These are phyloP conservation scores for Aspergillus cristatus DNA, from an alignment of 495 filamentous ascomycete genomes.

Conservation along the genomic window DNA sequence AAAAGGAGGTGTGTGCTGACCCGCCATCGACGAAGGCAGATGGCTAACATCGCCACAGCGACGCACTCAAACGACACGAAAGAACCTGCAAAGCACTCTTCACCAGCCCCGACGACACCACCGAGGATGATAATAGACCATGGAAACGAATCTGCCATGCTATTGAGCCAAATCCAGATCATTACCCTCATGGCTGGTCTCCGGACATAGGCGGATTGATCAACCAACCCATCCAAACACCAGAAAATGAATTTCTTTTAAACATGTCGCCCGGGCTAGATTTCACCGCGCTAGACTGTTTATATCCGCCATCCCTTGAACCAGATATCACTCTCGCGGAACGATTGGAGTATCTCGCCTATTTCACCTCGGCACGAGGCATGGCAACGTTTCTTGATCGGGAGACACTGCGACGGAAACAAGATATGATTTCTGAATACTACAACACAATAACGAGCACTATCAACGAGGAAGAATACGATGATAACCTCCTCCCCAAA, in stretches of 20 bases:
- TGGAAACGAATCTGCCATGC: not conserved
- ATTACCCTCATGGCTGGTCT: too few species aligned
- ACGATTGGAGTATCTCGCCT: constrained; percentile 15
- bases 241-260: too few species aligned
- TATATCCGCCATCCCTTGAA: constrained; percentile 6
- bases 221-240: too few species aligned
- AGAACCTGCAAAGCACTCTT: constrained; percentile 14
- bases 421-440: constrained; percentile 3
- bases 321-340: constrained; percentile 12
- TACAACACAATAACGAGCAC: too few species aligned
- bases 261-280: constrained; percentile 6
- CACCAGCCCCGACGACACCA: not conserved
- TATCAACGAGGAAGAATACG: too few species aligned
- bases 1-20: constrained; percentile 2
- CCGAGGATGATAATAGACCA: not conserved
- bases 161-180: too few species aligned
- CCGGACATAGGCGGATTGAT: not conserved
- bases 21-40: too few species aligned
- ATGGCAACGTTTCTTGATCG: constrained; percentile 16
- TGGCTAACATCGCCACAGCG: constrained; percentile 5
- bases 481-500: too few species aligned
- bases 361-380: constrained; percentile 18
- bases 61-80: constrained; percentile 18
- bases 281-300: constrained; percentile 13
- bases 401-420: constrained; percentile 10